Conservation (phyloP, 148 eudicot species). For the Oxyria digyna region DNA sequence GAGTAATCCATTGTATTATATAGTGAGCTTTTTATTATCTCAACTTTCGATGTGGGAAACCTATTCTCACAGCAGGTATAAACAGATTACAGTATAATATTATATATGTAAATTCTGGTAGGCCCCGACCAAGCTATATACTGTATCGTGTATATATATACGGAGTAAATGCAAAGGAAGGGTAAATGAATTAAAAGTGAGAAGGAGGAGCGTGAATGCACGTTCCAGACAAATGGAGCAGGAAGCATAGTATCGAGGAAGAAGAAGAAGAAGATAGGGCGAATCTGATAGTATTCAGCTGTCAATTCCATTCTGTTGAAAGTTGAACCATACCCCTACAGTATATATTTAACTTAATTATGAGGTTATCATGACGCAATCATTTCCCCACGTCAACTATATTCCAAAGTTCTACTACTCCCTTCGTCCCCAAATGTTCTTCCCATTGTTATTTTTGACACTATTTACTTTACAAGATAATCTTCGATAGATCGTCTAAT, state of each 20-base stretch:
- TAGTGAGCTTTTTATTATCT: no score
- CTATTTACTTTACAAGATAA: no score
- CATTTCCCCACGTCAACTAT: not conserved
- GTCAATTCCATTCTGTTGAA: slow-evolving; percentile 8
- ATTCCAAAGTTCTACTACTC: not conserved
- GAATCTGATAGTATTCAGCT: not conserved
- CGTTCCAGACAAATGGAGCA: slow-evolving; percentile 1
- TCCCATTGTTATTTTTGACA: no score
- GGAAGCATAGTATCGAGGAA: not conserved
- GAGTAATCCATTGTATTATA: not conserved
- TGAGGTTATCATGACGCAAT: slow-evolving; percentile 5
- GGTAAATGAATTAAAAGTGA: not conserved
- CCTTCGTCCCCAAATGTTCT: no score
- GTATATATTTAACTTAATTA: not conserved
- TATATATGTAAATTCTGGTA: no score
- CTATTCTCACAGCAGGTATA: no score
- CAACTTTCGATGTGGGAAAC: no score
- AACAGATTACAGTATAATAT: no score
- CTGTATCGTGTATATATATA: no score
- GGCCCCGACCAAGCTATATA: no score
- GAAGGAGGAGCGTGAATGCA: not conserved
- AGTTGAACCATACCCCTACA: not conserved
- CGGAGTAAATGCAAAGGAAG: no score
- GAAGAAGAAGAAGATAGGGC: not conserved
- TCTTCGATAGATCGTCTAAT: no score